Percentiles rank a stretch among this genome's conserved stretches.
These are phyloP conservation scores for Botrytis deweyae DNA, from an alignment of 2,329 filamentous ascomycete species.

Conservation along the genomic window DNA sequence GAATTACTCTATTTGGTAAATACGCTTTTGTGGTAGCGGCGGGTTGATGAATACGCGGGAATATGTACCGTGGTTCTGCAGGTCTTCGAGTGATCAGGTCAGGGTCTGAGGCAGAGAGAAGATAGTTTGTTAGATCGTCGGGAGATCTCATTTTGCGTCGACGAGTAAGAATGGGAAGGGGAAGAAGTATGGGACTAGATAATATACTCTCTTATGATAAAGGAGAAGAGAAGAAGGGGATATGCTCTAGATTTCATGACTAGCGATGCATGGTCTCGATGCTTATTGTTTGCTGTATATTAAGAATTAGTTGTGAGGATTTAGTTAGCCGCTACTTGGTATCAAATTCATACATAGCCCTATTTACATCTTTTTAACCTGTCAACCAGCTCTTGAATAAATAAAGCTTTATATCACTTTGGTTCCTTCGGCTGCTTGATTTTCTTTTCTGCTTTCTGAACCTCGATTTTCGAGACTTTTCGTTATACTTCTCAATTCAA, in stretches of 20 bases:
- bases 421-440: too few species aligned
- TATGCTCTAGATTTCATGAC: neutral
- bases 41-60: neutral
- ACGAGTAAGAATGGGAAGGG: neutral
- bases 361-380: neutral
- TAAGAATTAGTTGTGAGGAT: neutral
- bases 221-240: neutral
- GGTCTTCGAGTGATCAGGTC: neutral
- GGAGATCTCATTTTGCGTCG: neutral
- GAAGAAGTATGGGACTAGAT: neutral
- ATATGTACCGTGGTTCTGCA: neutral
- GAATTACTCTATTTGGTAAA: neutral
- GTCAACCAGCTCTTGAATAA: neutral
- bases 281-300: neutral
- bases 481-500: neutral
- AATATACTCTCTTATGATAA: neutral
- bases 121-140: neutral
- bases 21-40: neutral
- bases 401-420: neutral
- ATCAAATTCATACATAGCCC: slow-evolving; percentile 1
- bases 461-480: neutral
- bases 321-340: slow-evolving; percentile 1
- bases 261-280: neutral
- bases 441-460: neutral
- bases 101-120: neutral